Evolutionary conservation across 1,139 yeast species (phyloP).

Genomic region (Saccharomyces hybrid): DNA sequence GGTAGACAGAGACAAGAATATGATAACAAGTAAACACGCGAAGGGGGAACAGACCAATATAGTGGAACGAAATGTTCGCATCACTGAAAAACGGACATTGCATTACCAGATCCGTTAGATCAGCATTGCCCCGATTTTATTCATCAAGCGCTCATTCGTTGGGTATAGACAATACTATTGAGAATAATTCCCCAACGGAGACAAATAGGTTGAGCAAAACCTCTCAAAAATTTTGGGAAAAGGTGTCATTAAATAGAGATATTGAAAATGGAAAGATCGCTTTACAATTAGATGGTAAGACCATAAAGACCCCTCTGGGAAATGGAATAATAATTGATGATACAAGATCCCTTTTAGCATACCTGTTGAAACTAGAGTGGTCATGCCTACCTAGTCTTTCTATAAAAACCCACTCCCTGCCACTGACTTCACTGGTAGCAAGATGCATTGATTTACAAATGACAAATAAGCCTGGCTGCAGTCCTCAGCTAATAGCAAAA

Average conservation of each 20-base stretch:
- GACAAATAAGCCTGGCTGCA: slow-evolving; percentile 29
- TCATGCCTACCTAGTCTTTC: slow-evolving; percentile 59
- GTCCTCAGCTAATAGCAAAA: slow-evolving; percentile 47
- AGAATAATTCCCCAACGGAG: slow-evolving; percentile 49
- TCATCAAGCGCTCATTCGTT: slow-evolving; percentile 8
- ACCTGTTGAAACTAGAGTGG: slow-evolving; percentile 85
- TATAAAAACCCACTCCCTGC: slow-evolving; percentile 73
- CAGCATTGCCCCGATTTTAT: background rate
- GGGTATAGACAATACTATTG: slow-evolving; percentile 41
- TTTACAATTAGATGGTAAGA: slow-evolving; percentile 63
- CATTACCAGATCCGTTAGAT: background rate
- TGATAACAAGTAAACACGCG: background rate
- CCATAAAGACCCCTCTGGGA: slow-evolving; percentile 82
- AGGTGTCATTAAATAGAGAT: slow-evolving; percentile 45
- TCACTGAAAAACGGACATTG: background rate
- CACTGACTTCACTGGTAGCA: slow-evolving; percentile 79
- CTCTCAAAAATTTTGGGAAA: slow-evolving; percentile 76
- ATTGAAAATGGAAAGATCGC: slow-evolving; percentile 34
- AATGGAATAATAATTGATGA: slow-evolving; percentile 58
- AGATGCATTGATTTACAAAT: slow-evolving; percentile 66
- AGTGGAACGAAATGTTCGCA: background rate
- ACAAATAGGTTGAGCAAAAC: slow-evolving; percentile 69
- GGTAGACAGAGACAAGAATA: background rate
- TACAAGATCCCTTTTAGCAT: slow-evolving; percentile 56
- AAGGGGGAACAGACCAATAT: background rate